These are phyloP conservation scores for Tephrocybe sp. DNA, from an alignment of 768 basidiomycete species.

Conservation along the genomic window DNA sequence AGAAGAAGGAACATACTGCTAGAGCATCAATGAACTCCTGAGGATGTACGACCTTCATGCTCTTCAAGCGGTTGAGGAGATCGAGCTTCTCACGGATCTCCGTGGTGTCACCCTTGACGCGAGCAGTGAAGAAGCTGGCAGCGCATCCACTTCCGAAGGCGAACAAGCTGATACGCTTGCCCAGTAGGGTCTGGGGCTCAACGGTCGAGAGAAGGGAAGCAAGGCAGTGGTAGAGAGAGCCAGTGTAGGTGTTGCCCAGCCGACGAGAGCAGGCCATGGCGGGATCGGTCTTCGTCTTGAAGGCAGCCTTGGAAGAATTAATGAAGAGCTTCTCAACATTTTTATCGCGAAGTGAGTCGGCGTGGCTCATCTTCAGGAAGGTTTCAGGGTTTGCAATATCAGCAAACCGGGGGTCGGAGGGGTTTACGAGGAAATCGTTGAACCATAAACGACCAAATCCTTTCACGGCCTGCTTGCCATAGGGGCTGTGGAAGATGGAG, in stretches of 20 bases:
- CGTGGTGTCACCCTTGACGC: constrained; percentile 83
- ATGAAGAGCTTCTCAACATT: constrained; percentile 94
- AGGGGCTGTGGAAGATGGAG: constrained; percentile 94
- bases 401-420: constrained; percentile 65
- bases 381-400: constrained; percentile 69
- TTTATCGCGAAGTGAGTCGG: constrained; percentile 88
- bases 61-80: constrained; percentile 69
- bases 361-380: constrained; percentile 62
- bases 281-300: constrained; percentile 73
- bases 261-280: constrained; percentile 85
- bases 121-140: constrained; percentile 88
- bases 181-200: constrained; percentile 63
- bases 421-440: constrained; percentile 88
- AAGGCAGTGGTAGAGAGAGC: constrained; percentile 91
- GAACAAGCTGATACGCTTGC: constrained; percentile 90
- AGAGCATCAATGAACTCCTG: constrained; percentile 90
- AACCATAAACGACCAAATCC: constrained; percentile 89
- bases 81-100: constrained; percentile 82
- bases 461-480: constrained; percentile 98
- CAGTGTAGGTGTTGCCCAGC: constrained; percentile 99
- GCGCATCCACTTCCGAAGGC: constrained; percentile 97
- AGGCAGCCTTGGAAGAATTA: constrained; percentile 68
- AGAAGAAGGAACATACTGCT: constrained; percentile 39
- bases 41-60: constrained; percentile 89
- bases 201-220: constrained; percentile 80